Base-by-base conservation (phyloP, 805 yeast genomes). In the Ogataea trehalophila region DNA sequence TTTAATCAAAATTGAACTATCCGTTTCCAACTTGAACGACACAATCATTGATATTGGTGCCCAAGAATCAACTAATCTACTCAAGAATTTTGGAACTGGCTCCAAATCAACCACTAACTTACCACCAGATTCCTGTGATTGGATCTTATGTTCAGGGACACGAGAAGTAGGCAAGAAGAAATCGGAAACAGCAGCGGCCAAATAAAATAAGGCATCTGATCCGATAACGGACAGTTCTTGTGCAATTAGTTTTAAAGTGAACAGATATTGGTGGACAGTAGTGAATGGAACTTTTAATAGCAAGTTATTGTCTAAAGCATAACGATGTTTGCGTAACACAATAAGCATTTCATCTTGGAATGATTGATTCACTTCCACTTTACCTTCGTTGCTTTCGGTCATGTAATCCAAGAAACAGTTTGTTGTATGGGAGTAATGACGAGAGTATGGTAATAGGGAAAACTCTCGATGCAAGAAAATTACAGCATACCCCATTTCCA, bases 141-240 rank as follows among this genome's bases (percentile, higher is more conserved):
- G 99, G 52, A 94, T 94, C 68, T 94, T 94, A 69, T 94, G 99
- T 58, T 89, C 90, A 2, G 97, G 95, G 58, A 90, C 73, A 54
- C 87, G 76, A 1, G 91, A 82, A 39, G 78, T 79, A 1, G 99
- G 99, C 38, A 94, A 74, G 69, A 91, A 94, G 67, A 94, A 94
- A 64, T 94, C 99, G 7, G 96, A 87, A 0, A 94, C 99, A 0
- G 99, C 99, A 8, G 99, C 98, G 0, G 99, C 99, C 45, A 94
- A 73, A 62, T 85, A 94, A 62, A 92, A 88, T 37, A 94, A 63
- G 0, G 90, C 87, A 46, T 70, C 71, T 5, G 75, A 65, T 3
- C 81, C 85, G 37, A 78, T 63, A 4, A 69, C 67, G 45, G 81
- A 76, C 59, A 92, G 65, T 39, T 75, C 72, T 52, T 75, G 74